phyloP scores from a whole-genome alignment of 768 basidiomycete species.

The Russula emetica region DNA sequence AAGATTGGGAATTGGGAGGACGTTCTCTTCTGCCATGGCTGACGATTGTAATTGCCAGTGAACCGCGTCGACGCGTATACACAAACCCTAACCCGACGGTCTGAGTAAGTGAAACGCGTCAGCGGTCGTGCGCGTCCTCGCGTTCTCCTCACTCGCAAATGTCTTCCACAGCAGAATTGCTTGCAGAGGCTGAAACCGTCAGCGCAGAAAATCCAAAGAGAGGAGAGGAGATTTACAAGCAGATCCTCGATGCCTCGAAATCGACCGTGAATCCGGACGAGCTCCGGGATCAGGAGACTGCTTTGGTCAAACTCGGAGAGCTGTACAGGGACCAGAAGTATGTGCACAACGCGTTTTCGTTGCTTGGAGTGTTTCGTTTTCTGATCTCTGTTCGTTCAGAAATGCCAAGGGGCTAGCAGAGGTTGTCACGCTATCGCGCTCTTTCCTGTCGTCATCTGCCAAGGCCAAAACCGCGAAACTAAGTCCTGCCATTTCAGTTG shows the following conservation, averaged over 20 bases:
- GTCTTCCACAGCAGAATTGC: constrained; percentile 41
- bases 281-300: constrained; percentile 77
- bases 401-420: constrained; percentile 82
- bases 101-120: constrained; percentile 21
- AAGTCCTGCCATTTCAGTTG: constrained; percentile 47
- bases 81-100: constrained; percentile 20
- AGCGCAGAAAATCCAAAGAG: constrained; percentile 48
- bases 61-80: constrained; percentile 26
- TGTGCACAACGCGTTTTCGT: constrained; percentile 31
- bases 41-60: not conserved
- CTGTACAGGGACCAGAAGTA: constrained; percentile 84
- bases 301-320: constrained; percentile 80
- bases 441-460: constrained; percentile 88
- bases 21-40: constrained; percentile 78
- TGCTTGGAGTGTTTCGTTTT: not conserved
- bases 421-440: constrained; percentile 74
- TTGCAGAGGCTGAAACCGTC: constrained; percentile 54
- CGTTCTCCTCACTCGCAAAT: constrained; percentile 16
- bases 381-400: constrained; percentile 39
- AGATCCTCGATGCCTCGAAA: constrained; percentile 49
- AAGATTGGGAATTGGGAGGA: constrained; percentile 85
- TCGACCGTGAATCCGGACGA: constrained; percentile 48
- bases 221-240: constrained; percentile 72
- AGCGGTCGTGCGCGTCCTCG: not conserved
- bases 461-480: constrained; percentile 98